These are phyloP conservation scores for Apophysomyces elegans DNA, from an alignment of 371 early-diverging fungal species.

Conservation along the genomic window DNA sequence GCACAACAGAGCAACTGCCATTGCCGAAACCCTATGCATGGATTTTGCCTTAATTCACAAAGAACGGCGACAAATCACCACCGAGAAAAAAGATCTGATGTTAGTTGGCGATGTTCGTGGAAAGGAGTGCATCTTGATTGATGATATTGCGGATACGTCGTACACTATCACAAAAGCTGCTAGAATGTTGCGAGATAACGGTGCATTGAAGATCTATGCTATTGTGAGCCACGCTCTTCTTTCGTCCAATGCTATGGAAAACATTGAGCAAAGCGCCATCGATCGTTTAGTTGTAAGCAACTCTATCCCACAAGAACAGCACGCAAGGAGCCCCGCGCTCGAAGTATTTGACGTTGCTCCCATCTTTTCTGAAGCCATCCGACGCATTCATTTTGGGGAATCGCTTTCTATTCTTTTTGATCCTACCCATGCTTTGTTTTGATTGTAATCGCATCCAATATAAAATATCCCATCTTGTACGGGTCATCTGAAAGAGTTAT, in stretches of 20 bases:
- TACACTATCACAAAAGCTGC: constrained; percentile 91
- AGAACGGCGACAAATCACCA: constrained; percentile 65
- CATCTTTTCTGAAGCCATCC: constrained; percentile 93
- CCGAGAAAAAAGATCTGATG: constrained; percentile 73
- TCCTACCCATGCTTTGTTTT: constrained; percentile 37
- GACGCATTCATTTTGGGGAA: constrained; percentile 96
- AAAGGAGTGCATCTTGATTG: constrained; percentile 84
- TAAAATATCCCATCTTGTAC: background rate
- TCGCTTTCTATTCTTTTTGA: constrained; percentile 87
- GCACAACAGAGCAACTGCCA: constrained; percentile 72
- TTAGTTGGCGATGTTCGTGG: constrained; percentile 93
- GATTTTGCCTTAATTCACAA: constrained; percentile 93
- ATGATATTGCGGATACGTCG: constrained; percentile 96
- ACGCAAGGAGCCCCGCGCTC: constrained; percentile 74
- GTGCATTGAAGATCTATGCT: constrained; percentile 88
- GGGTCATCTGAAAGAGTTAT: too few species aligned
- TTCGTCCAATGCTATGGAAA: constrained; percentile 82
- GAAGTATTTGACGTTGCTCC: constrained; percentile 82
- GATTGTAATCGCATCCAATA: background rate
- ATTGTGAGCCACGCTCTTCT: constrained; percentile 91
- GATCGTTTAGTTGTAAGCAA: constrained; percentile 87
- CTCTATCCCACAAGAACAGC: constrained; percentile 88
- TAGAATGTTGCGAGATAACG: constrained; percentile 81
- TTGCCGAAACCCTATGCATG: constrained; percentile 83
- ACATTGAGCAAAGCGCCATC: constrained; percentile 77